Evolutionary conservation across 1,284 basidiomycete species (phyloP).

Genomic region (Ceratobasidium sp.): DNA sequence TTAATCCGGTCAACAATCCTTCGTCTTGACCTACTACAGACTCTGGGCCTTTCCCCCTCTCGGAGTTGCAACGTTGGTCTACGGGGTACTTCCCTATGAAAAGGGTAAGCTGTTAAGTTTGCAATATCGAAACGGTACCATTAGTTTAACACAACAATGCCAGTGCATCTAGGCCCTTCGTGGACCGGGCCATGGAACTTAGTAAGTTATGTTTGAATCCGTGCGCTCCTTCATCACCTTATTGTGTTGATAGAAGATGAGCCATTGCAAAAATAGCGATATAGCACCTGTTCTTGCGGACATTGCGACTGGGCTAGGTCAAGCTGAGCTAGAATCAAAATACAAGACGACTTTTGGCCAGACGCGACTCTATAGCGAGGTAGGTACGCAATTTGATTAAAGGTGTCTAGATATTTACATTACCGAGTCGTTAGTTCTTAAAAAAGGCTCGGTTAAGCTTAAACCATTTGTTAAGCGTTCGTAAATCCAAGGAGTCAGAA

Average conservation of each 20-base stretch:
- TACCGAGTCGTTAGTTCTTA: slow-evolving; percentile 8
- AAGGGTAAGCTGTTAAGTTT: not conserved
- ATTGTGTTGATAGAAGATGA: not conserved
- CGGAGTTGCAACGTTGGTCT: not conserved
- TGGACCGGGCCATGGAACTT: too few species aligned
- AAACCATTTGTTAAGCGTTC: not conserved
- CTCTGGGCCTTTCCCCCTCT: slow-evolving; percentile 9
- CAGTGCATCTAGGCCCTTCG: not conserved
- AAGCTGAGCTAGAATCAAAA: slow-evolving; percentile 23
- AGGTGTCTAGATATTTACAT: not conserved
- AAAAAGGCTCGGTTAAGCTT: not conserved
- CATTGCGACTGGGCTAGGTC: slow-evolving; percentile 25
- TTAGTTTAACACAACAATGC: not conserved
- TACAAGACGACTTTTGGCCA: slow-evolving; percentile 25
- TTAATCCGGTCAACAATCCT: not conserved
- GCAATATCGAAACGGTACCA: not conserved
- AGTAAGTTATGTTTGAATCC: not conserved
- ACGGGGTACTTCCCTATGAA: slow-evolving; percentile 12
- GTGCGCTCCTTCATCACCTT: not conserved
- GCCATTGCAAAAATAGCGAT: not conserved
- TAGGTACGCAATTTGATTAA: not conserved
- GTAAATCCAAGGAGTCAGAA: slow-evolving; percentile 10
- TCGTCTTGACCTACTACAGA: not conserved
- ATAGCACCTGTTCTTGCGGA: slow-evolving; percentile 9
- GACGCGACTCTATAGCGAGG: slow-evolving; percentile 10